These are phyloP conservation scores for Trametes versicolor DNA, from an alignment of 1,284 basidiomycete genomes.

Conservation along the genomic window DNA sequence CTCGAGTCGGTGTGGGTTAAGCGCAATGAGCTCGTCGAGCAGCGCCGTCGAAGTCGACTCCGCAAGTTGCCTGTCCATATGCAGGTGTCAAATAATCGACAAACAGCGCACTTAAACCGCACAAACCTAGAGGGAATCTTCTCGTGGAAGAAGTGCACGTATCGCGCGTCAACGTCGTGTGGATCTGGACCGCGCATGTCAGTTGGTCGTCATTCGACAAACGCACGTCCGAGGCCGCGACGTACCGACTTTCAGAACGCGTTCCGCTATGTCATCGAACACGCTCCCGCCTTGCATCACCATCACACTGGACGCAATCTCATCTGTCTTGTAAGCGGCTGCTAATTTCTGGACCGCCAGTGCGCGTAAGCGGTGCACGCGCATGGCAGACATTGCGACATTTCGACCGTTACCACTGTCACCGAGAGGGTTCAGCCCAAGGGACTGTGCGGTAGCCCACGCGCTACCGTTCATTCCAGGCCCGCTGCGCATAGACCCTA, in stretches of 20 bases:
- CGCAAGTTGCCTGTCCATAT: slow-evolving; percentile 72
- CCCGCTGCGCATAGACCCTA: slow-evolving; percentile 66
- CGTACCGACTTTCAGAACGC: slow-evolving; percentile 78
- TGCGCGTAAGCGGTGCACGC: slow-evolving; percentile 77
- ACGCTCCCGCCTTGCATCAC: slow-evolving; percentile 91
- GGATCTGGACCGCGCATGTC: slow-evolving; percentile 59
- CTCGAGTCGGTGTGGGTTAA: slow-evolving; percentile 77
- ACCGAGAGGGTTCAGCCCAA: slow-evolving; percentile 66
- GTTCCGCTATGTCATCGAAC: slow-evolving; percentile 85
- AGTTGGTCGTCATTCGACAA: not conserved
- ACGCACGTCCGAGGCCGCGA: slow-evolving; percentile 28
- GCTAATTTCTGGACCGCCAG: slow-evolving; percentile 86
- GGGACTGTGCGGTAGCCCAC: slow-evolving; percentile 67
- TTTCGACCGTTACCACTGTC: slow-evolving; percentile 68
- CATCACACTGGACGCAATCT: slow-evolving; percentile 89
- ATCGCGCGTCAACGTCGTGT: slow-evolving; percentile 78
- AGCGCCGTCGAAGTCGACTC: slow-evolving; percentile 79
- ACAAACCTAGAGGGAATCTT: slow-evolving; percentile 86
- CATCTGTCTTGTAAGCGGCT: slow-evolving; percentile 81
- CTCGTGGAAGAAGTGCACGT: slow-evolving; percentile 90
- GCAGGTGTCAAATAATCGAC: not conserved
- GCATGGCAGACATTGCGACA: slow-evolving; percentile 82
- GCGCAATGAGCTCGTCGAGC: slow-evolving; percentile 77
- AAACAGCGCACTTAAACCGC: not conserved
- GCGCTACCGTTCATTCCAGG: slow-evolving; percentile 50